Evolutionary conservation across 1,284 basidiomycete genomes (phyloP).

Genomic region (Cerrena zonata): DNA sequence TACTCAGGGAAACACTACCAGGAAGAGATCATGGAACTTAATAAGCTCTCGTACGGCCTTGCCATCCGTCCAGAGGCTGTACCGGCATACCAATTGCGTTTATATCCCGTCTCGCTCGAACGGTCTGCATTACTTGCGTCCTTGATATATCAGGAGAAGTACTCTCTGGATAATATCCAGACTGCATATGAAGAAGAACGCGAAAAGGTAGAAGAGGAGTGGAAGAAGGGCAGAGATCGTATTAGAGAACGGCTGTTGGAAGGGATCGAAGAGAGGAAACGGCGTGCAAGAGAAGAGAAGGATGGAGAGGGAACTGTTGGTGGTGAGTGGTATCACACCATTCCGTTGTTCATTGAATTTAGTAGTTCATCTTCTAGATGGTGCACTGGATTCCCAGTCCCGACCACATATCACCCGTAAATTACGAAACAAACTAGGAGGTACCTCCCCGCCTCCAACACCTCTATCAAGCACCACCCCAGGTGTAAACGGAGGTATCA

Average conservation of each 20-base stretch:
- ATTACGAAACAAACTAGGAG: constrained; percentile 64
- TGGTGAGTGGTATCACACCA: constrained; percentile 35
- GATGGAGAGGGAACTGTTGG: constrained; percentile 69
- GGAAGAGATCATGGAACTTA: constrained; percentile 52
- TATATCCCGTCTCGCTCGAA: constrained; percentile 67
- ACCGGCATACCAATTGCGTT: constrained; percentile 58
- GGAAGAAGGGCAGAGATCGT: constrained; percentile 61
- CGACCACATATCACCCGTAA: constrained; percentile 77
- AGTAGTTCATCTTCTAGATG: constrained; percentile 41
- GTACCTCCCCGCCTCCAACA: constrained; percentile 59
- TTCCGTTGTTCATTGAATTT: background rate
- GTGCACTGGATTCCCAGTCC: constrained; percentile 64
- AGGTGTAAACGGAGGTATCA: constrained; percentile 30
- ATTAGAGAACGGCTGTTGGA: constrained; percentile 72
- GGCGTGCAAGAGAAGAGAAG: constrained; percentile 73
- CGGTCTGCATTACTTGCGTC: constrained; percentile 67
- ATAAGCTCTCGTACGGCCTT: constrained; percentile 51
- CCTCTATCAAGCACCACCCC: constrained; percentile 35
- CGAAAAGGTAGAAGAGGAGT: constrained; percentile 72
- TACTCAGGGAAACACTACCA: constrained; percentile 41
- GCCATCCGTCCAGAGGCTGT: constrained; percentile 60
- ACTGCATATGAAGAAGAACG: constrained; percentile 72
- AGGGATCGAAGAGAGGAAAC: constrained; percentile 72
- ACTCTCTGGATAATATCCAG: constrained; percentile 55
- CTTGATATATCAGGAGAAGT: constrained; percentile 57